Evolutionary conservation across 371 early-diverging fungal genomes (phyloP).

Genomic region (Mucor piriformis): DNA sequence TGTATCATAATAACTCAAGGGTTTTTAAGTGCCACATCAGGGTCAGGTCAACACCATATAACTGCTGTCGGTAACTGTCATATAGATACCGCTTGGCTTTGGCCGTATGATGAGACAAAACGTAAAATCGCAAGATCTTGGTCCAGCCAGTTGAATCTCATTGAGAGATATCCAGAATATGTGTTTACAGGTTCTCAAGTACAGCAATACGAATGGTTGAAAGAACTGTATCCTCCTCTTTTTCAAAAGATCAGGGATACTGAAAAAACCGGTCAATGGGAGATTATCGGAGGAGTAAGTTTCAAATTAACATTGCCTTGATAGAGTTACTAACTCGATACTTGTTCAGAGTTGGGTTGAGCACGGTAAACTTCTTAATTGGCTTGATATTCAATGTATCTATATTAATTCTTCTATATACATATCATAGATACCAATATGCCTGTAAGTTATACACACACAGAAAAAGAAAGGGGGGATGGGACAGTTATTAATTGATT

Average conservation of each 20-base stretch:
- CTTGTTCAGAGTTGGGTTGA: constrained; percentile 56
- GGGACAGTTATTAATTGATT: background rate
- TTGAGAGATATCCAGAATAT: constrained; percentile 87
- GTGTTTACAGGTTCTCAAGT: constrained; percentile 89
- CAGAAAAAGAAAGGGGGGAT: background rate
- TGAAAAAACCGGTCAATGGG: constrained; percentile 79
- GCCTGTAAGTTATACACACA: constrained; percentile 50
- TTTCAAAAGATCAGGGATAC: constrained; percentile 78
- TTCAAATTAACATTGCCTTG: background rate
- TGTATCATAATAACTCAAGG: constrained; percentile 59
- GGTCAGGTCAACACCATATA: constrained; percentile 63
- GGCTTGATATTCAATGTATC: background rate
- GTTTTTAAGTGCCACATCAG: constrained; percentile 69
- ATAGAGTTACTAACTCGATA: background rate
- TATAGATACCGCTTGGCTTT: constrained; percentile 82
- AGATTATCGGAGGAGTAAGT: constrained; percentile 88
- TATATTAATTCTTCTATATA: background rate
- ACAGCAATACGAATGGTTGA: constrained; percentile 95
- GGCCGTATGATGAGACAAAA: constrained; percentile 96
- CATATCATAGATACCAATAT: constrained; percentile 89
- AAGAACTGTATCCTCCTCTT: constrained; percentile 79
- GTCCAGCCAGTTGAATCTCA: constrained; percentile 84
- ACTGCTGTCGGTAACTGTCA: constrained; percentile 89
- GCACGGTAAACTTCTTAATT: constrained; percentile 35
- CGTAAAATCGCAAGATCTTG: constrained; percentile 94